Evolutionary conservation across 2,329 filamentous ascomycete species (phyloP), one percentile per base, ranked within the genome.

Genomic region (Colletotrichum sp.): DNA sequence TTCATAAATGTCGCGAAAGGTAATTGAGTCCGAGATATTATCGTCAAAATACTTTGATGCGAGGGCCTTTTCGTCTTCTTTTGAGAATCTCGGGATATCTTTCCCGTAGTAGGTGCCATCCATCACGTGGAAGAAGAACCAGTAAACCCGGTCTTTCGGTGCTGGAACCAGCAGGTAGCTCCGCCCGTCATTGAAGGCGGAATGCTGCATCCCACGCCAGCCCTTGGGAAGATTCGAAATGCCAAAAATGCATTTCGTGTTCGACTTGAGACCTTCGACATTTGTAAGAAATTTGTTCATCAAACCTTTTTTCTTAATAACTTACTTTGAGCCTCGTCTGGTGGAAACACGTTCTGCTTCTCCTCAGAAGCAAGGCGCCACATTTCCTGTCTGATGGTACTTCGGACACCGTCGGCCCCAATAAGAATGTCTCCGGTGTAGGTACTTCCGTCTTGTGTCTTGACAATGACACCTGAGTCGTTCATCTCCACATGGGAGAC

Each of bases 351-450:
- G 5, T 31, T 33, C 9, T n/a, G 57, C 27, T 33, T 59, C 29
- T 59, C 57, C 4, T 59, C 16, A 0, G 57, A 18, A 34, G 57
- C 78, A 4, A 78, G 68, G 8, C 77, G 75, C 29, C 61, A 69
- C 79, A 81, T 81, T 33, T 83, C 80, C 8, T 75, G 58, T 4
- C 85, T 76, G 2, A 84, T 78, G 0, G 66, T 75, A 74, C 85
- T 86, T 68, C 84, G 79, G 18, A 86, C 79, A 1, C 85, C 85
- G 54, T 86, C 84, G 1, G 82, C 81, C 0, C 85, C 84, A 0
- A 86, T 77, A 84, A 73, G 47, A 84, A 84, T 76, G 27, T 81
- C 78, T 1, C 83, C 84, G 2, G 70, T 38, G 61, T 81, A 81
- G 0, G 64, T 31, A 7, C 72, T 61, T 9, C 83, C 83, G 21